Evolutionary conservation across 768 basidiomycete species (phyloP).

Genomic region (Stropharia rugosoannulata): DNA sequence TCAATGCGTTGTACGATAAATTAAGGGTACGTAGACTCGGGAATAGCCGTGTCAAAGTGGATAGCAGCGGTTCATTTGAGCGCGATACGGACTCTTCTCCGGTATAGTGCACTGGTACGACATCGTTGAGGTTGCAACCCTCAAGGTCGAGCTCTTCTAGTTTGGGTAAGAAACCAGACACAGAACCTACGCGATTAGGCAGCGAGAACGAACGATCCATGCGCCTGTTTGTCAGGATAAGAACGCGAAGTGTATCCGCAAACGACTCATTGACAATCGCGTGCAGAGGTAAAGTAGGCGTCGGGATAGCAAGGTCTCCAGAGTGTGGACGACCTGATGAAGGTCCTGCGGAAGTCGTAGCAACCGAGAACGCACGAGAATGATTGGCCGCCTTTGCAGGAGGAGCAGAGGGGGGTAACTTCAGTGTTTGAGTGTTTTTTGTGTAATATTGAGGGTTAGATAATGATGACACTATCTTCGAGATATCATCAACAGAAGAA

Average conservation of each 20-base stretch:
- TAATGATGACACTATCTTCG: conserved; percentile 37
- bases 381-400: conserved; percentile 51
- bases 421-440: conserved; percentile 53
- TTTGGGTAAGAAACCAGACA: conserved; percentile 49
- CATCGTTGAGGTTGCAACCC: conserved; percentile 68
- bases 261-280: conserved; percentile 61
- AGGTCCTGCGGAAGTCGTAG: conserved; percentile 23
- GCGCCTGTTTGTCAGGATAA: conserved; percentile 64
- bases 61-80: conserved; percentile 53
- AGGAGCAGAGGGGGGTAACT: conserved; percentile 60
- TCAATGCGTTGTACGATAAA: conserved; percentile 72
- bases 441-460: conserved; percentile 61
- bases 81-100: conserved; percentile 36
- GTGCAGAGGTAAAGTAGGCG: conserved; percentile 66
- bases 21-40: conserved; percentile 69
- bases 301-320: conserved; percentile 55
- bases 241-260: conserved; percentile 52
- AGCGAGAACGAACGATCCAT: conserved; percentile 64
- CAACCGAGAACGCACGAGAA: conserved; percentile 61
- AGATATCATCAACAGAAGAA: neutral
- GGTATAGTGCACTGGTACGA: conserved; percentile 45
- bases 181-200: conserved; percentile 35
- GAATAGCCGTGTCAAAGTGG: conserved; percentile 63
- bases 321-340: conserved; percentile 19
- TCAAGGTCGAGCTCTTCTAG: conserved; percentile 77